A percentile compares a stretch with the other conserved stretches of the same genome.
Evolutionary conservation across 2,329 filamentous ascomycete genomes (phyloP).

Genomic region (Magnaporthiopsis rhizophila): DNA sequence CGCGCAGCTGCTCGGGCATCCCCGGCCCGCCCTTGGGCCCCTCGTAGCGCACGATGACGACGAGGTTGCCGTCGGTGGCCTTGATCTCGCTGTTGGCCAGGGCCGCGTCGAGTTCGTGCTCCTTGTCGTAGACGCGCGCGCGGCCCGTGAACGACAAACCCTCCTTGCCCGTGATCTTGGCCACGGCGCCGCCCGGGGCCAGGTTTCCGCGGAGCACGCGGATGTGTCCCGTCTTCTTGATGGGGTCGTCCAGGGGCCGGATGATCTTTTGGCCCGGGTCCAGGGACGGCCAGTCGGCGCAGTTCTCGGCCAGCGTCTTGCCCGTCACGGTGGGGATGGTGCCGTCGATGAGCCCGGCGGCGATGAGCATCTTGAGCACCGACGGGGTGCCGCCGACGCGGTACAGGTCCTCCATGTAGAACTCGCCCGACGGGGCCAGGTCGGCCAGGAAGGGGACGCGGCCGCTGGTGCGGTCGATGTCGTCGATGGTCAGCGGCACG

Average conservation of each 20-base stretch:
- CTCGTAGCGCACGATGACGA: constrained; percentile 87
- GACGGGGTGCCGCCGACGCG: constrained; percentile 77
- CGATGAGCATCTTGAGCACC: constrained; percentile 78
- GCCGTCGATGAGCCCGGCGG: constrained; percentile 67
- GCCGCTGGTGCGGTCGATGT: constrained; percentile 73
- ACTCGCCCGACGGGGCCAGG: constrained; percentile 73
- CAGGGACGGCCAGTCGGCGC: constrained; percentile 67
- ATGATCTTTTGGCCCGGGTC: constrained; percentile 78
- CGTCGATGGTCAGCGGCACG: constrained; percentile 68
- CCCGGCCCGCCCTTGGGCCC: constrained; percentile 89
- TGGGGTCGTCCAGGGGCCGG: constrained; percentile 59
- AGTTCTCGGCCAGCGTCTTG: constrained; percentile 74
- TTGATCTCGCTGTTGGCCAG: constrained; percentile 52
- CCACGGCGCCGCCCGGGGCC: constrained; percentile 80
- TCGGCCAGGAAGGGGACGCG: constrained; percentile 83
- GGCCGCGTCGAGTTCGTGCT: constrained; percentile 67
- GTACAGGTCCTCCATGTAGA: constrained; percentile 80
- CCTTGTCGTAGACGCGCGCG: constrained; percentile 81
- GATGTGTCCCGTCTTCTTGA: constrained; percentile 80
- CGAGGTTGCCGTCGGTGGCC: constrained; percentile 61
- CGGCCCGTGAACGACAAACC: constrained; percentile 73
- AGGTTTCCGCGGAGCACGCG: constrained; percentile 84
- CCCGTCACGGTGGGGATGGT: constrained; percentile 75
- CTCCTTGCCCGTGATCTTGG: constrained; percentile 96
- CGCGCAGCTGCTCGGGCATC: constrained; percentile 92